phyloP scores from a whole-genome alignment of 169 alveolate genomes.

The Cryptosporidium meleagridis region DNA sequence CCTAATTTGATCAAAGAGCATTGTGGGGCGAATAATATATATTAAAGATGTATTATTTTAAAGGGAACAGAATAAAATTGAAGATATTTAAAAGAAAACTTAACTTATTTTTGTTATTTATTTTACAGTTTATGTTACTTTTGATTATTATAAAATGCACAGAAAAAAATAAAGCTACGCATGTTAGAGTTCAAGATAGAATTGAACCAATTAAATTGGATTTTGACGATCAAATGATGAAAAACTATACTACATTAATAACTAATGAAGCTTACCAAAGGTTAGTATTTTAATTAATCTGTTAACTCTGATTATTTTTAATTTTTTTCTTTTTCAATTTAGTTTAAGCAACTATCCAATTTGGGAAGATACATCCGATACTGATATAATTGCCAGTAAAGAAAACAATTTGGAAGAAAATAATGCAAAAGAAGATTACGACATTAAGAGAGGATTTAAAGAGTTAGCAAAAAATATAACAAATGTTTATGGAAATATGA shows the following conservation, averaged over 20 bases:
- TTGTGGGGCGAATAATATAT: neutral
- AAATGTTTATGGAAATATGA: neutral
- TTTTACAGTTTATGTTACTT: neutral
- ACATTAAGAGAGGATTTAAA: conserved; percentile 18
- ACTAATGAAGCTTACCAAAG: neutral
- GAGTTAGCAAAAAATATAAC: conserved; percentile 24
- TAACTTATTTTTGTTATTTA: neutral
- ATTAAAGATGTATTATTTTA: neutral
- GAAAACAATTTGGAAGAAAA: neutral
- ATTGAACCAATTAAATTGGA: conserved; percentile 26
- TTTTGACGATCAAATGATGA: neutral
- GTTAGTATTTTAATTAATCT: conserved; percentile 3
- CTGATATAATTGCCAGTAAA: neutral
- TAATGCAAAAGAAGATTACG: neutral
- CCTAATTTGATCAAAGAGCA: neutral
- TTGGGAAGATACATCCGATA: conserved; percentile 54
- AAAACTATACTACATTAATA: neutral
- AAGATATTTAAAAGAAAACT: neutral
- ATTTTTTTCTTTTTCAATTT: neutral
- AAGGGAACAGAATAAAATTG: neutral
- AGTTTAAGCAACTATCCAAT: conserved; percentile 61
- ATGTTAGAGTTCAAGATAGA: conserved; percentile 55
- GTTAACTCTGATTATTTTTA: neutral
- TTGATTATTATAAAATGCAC: neutral
- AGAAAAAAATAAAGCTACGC: conserved; percentile 47